Evolutionary conservation across 2,329 filamentous ascomycete genomes (phyloP).

Genomic region (Paraphoma chrysanthemicola): DNA sequence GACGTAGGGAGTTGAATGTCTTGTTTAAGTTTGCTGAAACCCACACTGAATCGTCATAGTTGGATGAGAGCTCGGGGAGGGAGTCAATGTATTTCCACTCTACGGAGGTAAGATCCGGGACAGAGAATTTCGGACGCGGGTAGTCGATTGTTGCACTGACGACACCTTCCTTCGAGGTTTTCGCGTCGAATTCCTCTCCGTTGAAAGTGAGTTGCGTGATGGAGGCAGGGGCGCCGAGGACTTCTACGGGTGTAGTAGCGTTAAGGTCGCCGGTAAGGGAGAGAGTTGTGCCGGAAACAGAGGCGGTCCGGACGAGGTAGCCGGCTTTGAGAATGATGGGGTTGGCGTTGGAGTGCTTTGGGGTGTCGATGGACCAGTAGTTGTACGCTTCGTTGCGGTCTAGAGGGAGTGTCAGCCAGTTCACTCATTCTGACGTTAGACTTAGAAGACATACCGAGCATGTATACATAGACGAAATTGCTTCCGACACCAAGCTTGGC

Average conservation of each 20-base stretch:
- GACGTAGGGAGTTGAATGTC: slow-evolving; percentile 66
- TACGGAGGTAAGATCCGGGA: slow-evolving; percentile 66
- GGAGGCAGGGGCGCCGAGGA: slow-evolving; percentile 64
- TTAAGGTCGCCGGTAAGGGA: slow-evolving; percentile 76
- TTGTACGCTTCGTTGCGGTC: slow-evolving; percentile 72
- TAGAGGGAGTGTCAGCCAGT: slow-evolving; percentile 28
- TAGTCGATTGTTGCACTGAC: slow-evolving; percentile 63
- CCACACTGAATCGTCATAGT: slow-evolving; percentile 76
- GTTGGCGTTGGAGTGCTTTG: slow-evolving; percentile 35
- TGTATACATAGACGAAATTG: slow-evolving; percentile 60
- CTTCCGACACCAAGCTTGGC: slow-evolving; percentile 53
- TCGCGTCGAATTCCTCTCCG: slow-evolving; percentile 49
- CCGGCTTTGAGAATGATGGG: slow-evolving; percentile 67
- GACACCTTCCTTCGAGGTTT: slow-evolving; percentile 52
- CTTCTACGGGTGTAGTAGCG: slow-evolving; percentile 69
- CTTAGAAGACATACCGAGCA: slow-evolving; percentile 55
- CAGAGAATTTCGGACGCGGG: slow-evolving; percentile 55
- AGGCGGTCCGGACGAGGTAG: slow-evolving; percentile 69
- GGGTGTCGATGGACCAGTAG: slow-evolving; percentile 68
- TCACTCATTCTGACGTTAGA: slow-evolving; percentile 11
- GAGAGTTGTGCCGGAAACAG: slow-evolving; percentile 63
- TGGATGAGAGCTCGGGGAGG: slow-evolving; percentile 70
- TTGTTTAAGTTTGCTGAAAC: slow-evolving; percentile 62
- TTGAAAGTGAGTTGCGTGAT: slow-evolving; percentile 69
- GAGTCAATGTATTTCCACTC: slow-evolving; percentile 75